Evolutionary conservation across 2,329 filamentous ascomycete species (phyloP), one percentile per base, ranked within the genome.

Genomic region (Colletotrichum gigasporum): DNA sequence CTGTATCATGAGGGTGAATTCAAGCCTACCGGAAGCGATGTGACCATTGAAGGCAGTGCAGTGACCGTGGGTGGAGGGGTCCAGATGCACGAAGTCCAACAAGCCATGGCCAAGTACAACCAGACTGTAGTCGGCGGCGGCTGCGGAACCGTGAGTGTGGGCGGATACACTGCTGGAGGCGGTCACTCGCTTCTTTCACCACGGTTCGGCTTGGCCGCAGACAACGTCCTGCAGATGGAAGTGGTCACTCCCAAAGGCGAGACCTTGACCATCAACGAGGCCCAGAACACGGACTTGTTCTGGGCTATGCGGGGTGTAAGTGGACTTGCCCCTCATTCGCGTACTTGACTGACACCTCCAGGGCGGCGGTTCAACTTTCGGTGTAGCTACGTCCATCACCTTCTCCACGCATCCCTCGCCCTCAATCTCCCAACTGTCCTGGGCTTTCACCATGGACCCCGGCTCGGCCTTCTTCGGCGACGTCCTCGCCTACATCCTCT

Each of bases 351-450:
- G 39, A 52, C 6, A 1, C 2, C 2, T n/a, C 1, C 37, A 84
- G 83, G 86, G 86, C 5, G 86, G 87, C 3, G 86, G 85, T 2
- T 84, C 83, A 18, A 90, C 86, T 0, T 91, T 88, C 69, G 87
- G 85, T 0, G 79, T 90, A 2, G 80, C 90, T 20, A 83, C 82
- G 2, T 87, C 85, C 0, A 76, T 89, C 34, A 90, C 87, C 0
- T 72, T 86, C 12, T 82, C 83, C 64, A 83, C 85, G 0, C 79
- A 85, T 67, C 80, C 81, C 0, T 81, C 80, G 2, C 76, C 77
- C 6, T 71, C 72, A 30, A 73, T 80, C 34, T 57, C 70, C 1
- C 63, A 70, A 10, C 65, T 71, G 5, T 53, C 63, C 0, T 71
- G 71, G 24, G 50, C 69, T 4, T 47, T 76, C 2, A 61, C 73